These are phyloP conservation scores for Serendipita vermifera DNA, from an alignment of 768 basidiomycete species.

Conservation along the genomic window DNA sequence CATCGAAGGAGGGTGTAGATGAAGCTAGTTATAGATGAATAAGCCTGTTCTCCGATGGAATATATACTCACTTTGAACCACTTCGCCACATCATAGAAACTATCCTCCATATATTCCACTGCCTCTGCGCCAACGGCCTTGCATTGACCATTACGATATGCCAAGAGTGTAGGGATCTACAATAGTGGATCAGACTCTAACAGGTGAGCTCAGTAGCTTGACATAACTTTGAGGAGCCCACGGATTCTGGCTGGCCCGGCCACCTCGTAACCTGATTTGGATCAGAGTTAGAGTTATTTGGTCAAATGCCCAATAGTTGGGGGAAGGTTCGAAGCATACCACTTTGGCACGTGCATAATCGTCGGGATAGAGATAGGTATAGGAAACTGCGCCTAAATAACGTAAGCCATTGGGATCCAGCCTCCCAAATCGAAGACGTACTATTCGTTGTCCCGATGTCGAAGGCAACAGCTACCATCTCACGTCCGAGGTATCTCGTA, in stretches of 20 bases:
- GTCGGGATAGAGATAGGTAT: too few species aligned
- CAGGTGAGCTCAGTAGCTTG: neutral
- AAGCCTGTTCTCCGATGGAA: neutral
- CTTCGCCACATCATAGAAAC: neutral
- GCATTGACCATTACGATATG: neutral
- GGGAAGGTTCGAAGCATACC: too few species aligned
- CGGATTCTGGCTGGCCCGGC: neutral
- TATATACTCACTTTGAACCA: slow-evolving; percentile 8
- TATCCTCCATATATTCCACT: neutral
- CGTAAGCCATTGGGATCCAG: too few species aligned
- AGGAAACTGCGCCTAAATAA: too few species aligned
- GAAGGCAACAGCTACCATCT: too few species aligned
- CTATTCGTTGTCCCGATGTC: too few species aligned
- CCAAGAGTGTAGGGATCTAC: slow-evolving; percentile 1
- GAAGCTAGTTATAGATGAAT: neutral
- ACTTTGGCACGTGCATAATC: too few species aligned
- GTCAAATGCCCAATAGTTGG: too few species aligned
- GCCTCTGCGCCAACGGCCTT: slow-evolving; percentile 8
- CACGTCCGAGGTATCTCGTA: too few species aligned
- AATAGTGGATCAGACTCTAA: neutral
- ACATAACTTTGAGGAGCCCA: neutral
- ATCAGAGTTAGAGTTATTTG: too few species aligned
- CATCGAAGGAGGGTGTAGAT: slow-evolving; percentile 11
- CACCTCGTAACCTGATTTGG: slow-evolving; percentile 4
- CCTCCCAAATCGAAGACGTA: too few species aligned